Evolutionary conservation across 2,329 filamentous ascomycete genomes (phyloP).

Genomic region (Aspergillus tubingensis): DNA sequence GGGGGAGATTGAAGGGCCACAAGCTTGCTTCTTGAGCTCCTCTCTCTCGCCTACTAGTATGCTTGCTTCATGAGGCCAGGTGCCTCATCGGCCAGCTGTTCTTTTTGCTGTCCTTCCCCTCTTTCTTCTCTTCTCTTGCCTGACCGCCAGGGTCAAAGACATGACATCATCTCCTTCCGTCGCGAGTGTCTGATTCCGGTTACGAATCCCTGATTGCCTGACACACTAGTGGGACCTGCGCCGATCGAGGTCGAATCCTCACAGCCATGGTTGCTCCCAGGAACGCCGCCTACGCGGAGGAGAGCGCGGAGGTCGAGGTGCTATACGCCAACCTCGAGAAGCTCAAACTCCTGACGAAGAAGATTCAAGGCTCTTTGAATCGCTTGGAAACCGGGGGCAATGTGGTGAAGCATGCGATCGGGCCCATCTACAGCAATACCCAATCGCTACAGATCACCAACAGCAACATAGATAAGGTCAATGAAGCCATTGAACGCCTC

Average conservation of each 20-base stretch:
- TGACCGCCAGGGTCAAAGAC: background rate
- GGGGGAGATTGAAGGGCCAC: constrained; percentile 1
- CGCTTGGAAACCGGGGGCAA: constrained; percentile 85
- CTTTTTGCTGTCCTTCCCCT: background rate
- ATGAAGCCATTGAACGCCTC: constrained; percentile 83
- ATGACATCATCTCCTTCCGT: constrained; percentile 15
- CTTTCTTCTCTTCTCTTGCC: background rate
- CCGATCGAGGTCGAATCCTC: constrained; percentile 15
- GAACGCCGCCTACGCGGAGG: constrained; percentile 63
- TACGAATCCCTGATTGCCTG: constrained; percentile 13
- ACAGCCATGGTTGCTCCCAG: constrained; percentile 55
- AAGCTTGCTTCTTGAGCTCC: background rate
- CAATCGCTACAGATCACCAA: constrained; percentile 84
- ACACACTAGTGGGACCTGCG: constrained; percentile 17
- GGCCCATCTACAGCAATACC: constrained; percentile 90
- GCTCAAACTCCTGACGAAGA: constrained; percentile 89
- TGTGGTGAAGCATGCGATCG: constrained; percentile 87
- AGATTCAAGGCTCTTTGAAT: constrained; percentile 84
- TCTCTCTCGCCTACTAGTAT: background rate
- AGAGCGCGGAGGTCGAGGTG: constrained; percentile 68
- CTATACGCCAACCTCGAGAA: constrained; percentile 77
- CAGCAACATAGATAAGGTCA: constrained; percentile 82
- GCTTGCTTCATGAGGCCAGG: constrained; percentile 24
- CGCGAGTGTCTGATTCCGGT: constrained; percentile 3
- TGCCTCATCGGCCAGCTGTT: constrained; percentile 22